Evolutionary conservation across 495 filamentous ascomycete genomes (phyloP), one percentile per base, ranked within the genome.

Genomic region (Copromyces sp.): DNA sequence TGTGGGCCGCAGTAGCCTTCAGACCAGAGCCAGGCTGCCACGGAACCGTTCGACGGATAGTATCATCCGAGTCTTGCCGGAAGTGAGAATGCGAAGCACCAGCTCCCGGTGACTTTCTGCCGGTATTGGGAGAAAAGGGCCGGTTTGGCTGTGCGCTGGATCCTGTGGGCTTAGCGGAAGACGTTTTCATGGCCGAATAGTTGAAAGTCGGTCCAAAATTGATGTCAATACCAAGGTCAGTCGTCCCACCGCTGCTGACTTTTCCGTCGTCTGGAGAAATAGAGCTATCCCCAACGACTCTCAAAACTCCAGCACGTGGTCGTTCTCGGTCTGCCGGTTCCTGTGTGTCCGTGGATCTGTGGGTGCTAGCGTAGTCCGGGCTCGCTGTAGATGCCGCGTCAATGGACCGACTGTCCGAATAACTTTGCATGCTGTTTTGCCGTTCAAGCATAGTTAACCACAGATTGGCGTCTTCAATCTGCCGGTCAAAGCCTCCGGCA

Each of bases 201-300:
- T 92, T 90, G 71, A 90, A 84, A 1, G 95, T 98, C 20, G 89
- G 93, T 0, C 95, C 95, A 79, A 98, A 98, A 77, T 98, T 92
- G 73, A 98, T 87, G 9, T 83, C 81, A 2, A 94, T 65, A 12
- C 53, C 53, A 35, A 65, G 53, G 29, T 35, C 53, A 32, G 53
- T 17, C 53, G 9, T 65, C 29, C 53, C 53, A 17, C 29, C 14
- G 53, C 14, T 35, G 32, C 29, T 65, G 53, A 12, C 14, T 17
- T 9, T 65, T 65, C 14, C 53, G 53, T 65, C 53, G 61, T 41
- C 75, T 24, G 80, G 74, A 5, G 87, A 83, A n/a, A 80, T 78
- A 12, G 68, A 24, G 11, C 73, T 76, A 69, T 86, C 86, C 9
- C 95, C 95, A 4, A 94, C 91, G 6, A 91, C 93, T 78, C 92